Evolutionary conservation across 2,329 filamentous ascomycete species (phyloP).

Genomic region (Penicillium sp.): DNA sequence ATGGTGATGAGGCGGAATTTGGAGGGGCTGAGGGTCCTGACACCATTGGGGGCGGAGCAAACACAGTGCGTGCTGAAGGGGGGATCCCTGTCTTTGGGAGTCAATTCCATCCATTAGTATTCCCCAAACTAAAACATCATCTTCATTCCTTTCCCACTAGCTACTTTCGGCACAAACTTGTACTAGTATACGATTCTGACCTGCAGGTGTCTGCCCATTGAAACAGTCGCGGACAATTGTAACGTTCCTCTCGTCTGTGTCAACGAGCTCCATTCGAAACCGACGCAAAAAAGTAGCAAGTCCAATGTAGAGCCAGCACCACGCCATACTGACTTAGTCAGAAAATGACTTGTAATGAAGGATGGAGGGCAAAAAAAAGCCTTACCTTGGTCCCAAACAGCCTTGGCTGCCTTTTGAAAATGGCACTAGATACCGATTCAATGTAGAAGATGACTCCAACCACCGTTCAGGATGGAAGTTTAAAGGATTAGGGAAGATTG

Average conservation of each 20-base stretch:
- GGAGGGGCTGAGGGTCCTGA: background rate
- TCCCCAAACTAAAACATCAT: no score
- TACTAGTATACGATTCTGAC: background rate
- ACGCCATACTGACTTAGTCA: background rate
- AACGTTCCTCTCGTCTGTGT: background rate
- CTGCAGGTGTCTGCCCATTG: background rate
- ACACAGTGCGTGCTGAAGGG: background rate
- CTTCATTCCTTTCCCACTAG: no score
- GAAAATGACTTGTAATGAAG: background rate
- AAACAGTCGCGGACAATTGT: background rate
- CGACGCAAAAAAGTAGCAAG: background rate
- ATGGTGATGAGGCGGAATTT: background rate
- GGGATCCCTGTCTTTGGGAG: background rate
- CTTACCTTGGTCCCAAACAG: slow-evolving; percentile 1
- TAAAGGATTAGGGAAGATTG: background rate
- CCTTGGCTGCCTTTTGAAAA: slow-evolving; percentile 2
- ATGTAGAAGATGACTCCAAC: background rate
- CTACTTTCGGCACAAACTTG: background rate
- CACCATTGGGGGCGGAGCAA: background rate
- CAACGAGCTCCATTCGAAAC: background rate
- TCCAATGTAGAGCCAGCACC: background rate
- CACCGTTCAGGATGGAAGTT: background rate
- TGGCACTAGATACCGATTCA: background rate
- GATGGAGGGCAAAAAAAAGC: no score
- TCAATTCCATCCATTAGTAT: no score